Conservation (phyloP, 768 basidiomycete species). For the Phylloporus scabripes region DNA sequence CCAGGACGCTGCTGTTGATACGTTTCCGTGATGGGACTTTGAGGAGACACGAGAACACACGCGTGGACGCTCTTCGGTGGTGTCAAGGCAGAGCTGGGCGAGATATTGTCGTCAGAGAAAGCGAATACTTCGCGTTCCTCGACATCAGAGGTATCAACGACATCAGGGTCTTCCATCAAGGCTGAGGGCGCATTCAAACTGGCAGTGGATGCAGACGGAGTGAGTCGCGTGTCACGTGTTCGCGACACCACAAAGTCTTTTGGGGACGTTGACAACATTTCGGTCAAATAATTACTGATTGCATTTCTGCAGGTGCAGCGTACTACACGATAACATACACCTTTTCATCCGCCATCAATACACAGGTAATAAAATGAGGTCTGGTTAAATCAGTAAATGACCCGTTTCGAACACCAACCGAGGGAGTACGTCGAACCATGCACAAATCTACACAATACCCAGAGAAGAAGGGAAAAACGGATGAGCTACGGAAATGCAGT, state of each 20-base stretch:
- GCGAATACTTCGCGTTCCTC: slow-evolving; percentile 51
- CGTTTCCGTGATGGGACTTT: neutral
- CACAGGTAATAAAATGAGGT: slow-evolving; percentile 9
- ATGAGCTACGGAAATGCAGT: slow-evolving; percentile 9
- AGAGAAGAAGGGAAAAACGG: neutral
- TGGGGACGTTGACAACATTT: too few species aligned
- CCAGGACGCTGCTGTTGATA: neutral
- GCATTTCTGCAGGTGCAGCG: neutral
- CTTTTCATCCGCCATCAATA: slow-evolving; percentile 13
- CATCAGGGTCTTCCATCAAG: slow-evolving; percentile 30
- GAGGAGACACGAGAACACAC: slow-evolving; percentile 1
- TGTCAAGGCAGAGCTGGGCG: neutral
- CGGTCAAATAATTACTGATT: neutral
- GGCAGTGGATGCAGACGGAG: neutral
- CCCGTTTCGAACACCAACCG: slow-evolving; percentile 5
- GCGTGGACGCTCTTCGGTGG: neutral
- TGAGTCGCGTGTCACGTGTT: slow-evolving; percentile 17
- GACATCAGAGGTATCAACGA: slow-evolving; percentile 59
- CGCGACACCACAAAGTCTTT: neutral
- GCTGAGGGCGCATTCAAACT: neutral
- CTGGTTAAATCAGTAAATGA: slow-evolving; percentile 5
- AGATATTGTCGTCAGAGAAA: slow-evolving; percentile 10
- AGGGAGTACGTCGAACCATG: slow-evolving; percentile 10
- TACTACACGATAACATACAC: slow-evolving; percentile 6
- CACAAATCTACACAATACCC: slow-evolving; percentile 24